Evolutionary conservation across 164 flowering plant species (phyloP), one percentile per base, ranked within the genome.

Genomic region (Vitis rotundifolia): DNA sequence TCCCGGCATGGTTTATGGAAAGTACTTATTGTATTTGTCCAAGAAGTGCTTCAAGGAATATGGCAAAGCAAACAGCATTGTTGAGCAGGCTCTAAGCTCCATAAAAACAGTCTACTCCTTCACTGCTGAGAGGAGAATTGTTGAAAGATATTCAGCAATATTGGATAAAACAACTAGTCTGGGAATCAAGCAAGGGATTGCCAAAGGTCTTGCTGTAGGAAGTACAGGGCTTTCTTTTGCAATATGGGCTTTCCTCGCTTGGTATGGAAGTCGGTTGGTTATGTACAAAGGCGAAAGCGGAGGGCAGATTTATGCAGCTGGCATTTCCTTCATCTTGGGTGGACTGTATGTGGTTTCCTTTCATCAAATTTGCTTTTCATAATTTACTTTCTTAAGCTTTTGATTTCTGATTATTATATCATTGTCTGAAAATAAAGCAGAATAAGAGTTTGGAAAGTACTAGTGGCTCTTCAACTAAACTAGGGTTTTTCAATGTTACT

Each of bases 121-220:
- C 82, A 89, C 97, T 0, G 94, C 92, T 0, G 99, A 94, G 76
- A 86, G 26, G 64, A 80, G 76, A 28, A 82, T 86, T 3, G 47
- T 89, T 3, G 85, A 85, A 19, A 85, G 72, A 53, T 94, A 91
- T 59, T 77, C 88, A 1, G 51, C 51, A 0, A 78, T 89, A 37
- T 70, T 94, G 63, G 88, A 86, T 14, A 66, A 75, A 63, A 87
- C 91, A 0, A 77, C 73, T 10, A 82, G 80, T 79, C 75, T 92
- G 31, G 99, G 99, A n/a, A 75, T 92, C 53, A 87, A 76, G 68
- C 92, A 85, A 73, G 98, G 97, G 13, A 66, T 91, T 56, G 97
- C 98, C 0, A 94, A 94, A 77, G 99, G 99, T 2, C 73, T 94
- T 26, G 94, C 97, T 2, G 83, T 94, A 3, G 99, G 99, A n/a